Percentiles rank a stretch among this genome's conserved stretches.
Evolutionary conservation across 805 yeast genomes (phyloP).

Genomic region (Metschnikowia colocasiae): DNA sequence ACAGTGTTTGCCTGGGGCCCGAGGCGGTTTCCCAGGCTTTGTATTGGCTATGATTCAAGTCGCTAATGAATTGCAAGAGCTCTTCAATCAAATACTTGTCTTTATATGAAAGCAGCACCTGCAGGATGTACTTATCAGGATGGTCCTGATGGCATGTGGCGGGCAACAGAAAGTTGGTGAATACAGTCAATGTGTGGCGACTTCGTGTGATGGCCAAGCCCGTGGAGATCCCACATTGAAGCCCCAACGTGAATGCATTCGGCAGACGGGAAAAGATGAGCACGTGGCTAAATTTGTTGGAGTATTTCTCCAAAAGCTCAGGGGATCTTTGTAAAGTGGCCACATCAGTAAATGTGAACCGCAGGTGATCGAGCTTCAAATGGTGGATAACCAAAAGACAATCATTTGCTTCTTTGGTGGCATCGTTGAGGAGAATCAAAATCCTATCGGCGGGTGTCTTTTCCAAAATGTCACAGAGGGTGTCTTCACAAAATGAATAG

Average conservation of each 20-base stretch:
- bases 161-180: neutral
- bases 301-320: constrained; percentile 6
- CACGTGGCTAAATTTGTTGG: constrained; percentile 13
- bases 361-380: constrained; percentile 17
- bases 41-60: neutral
- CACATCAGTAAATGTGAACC: constrained; percentile 17
- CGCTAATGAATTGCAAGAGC: constrained; percentile 9
- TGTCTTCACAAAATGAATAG: constrained; percentile 25
- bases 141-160: neutral
- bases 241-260: constrained; percentile 7
- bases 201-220: neutral
- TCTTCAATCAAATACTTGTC: constrained; percentile 15
- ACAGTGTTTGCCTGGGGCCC: too few species aligned
- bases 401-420: constrained; percentile 33
- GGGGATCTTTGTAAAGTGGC: constrained; percentile 3
- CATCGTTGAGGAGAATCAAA: constrained; percentile 29
- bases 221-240: constrained; percentile 3
- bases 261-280: constrained; percentile 11
- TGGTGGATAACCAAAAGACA: constrained; percentile 32
- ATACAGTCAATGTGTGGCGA: constrained; percentile 7
- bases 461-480: constrained; percentile 4
- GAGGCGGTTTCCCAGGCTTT: neutral
- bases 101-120: constrained; percentile 11
- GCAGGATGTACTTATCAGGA: constrained; percentile 5
- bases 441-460: constrained; percentile 15